phyloP scores from a whole-genome alignment of 805 yeast genomes.

The Priceomyces fermenticarens region DNA sequence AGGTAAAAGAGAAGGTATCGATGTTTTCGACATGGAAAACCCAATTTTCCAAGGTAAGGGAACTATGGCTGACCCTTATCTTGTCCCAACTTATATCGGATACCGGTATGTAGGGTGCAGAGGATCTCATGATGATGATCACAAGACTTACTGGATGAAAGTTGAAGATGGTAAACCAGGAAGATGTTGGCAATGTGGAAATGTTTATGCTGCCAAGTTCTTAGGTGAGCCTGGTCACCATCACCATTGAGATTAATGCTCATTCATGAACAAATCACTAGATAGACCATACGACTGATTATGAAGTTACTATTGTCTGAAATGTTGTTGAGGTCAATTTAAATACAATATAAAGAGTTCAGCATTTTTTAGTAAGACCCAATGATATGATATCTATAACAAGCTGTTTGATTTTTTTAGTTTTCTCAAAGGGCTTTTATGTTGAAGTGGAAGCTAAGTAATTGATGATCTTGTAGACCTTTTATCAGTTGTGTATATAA shows the following conservation, averaged over 20 bases:
- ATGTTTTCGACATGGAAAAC: slow-evolving; percentile 85
- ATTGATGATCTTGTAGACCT: no score
- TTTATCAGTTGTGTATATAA: no score
- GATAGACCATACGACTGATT: no score
- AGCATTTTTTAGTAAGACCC: no score
- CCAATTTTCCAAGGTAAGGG: slow-evolving; percentile 87
- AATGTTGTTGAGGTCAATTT: no score
- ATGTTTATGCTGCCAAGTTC: slow-evolving; percentile 84
- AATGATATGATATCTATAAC: no score
- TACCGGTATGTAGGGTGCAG: slow-evolving; percentile 96
- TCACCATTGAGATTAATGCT: slow-evolving; percentile 35
- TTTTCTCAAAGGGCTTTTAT: no score
- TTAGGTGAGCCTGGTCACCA: slow-evolving; percentile 75
- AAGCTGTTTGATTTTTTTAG: no score
- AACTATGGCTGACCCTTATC: slow-evolving; percentile 83
- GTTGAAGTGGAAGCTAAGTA: no score
- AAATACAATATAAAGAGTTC: no score
- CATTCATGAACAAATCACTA: no score
- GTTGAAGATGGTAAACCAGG: slow-evolving; percentile 79
- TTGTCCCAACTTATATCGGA: slow-evolving; percentile 87
- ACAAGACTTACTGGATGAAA: slow-evolving; percentile 87
- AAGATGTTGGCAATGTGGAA: slow-evolving; percentile 99
- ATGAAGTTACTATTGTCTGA: no score
- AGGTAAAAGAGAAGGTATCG: slow-evolving; percentile 94
- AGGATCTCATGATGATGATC: slow-evolving; percentile 86